phyloP scores from a whole-genome alignment of 2,329 filamentous ascomycete species.

The Sporothrix protearum region DNA sequence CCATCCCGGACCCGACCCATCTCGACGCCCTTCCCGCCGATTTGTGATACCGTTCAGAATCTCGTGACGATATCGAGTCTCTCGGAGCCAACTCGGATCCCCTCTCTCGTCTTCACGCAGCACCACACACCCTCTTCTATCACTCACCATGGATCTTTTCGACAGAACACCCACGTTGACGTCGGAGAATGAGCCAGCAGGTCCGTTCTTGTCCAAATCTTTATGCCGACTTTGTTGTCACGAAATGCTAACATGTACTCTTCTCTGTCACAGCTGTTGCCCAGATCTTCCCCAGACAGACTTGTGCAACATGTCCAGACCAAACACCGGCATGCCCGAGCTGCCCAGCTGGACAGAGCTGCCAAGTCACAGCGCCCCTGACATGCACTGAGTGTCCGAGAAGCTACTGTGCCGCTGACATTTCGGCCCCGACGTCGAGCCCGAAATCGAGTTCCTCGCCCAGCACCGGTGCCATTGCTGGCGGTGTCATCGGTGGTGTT shows the following conservation, averaged over 20 bases:
- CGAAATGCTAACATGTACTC: not conserved
- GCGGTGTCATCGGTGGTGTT: slow-evolving; percentile 83
- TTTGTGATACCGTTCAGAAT: not conserved
- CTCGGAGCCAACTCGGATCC: not conserved
- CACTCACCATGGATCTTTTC: not conserved
- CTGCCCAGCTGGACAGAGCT: slow-evolving; percentile 43
- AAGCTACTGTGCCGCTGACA: slow-evolving; percentile 43
- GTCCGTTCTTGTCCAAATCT: not conserved
- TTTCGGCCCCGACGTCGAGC: slow-evolving; percentile 27
- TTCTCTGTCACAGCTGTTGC: slow-evolving; percentile 27
- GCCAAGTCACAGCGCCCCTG: slow-evolving; percentile 45
- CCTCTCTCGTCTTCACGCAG: not conserved
- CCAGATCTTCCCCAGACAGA: slow-evolving; percentile 41
- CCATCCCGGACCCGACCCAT: not conserved
- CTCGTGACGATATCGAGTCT: not conserved
- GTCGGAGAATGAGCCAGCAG: slow-evolving; percentile 3
- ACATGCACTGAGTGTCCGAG: slow-evolving; percentile 48
- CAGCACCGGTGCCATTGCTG: slow-evolving; percentile 81
- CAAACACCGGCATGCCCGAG: slow-evolving; percentile 43
- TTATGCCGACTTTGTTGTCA: not conserved
- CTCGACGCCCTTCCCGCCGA: not conserved
- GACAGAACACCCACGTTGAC: slow-evolving; percentile 6
- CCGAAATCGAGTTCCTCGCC: slow-evolving; percentile 45
- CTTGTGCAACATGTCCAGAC: slow-evolving; percentile 48
- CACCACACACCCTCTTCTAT: not conserved